Conservation (phyloP, 2,329 filamentous ascomycete genomes). For the Cryphonectria carpinicola region DNA sequence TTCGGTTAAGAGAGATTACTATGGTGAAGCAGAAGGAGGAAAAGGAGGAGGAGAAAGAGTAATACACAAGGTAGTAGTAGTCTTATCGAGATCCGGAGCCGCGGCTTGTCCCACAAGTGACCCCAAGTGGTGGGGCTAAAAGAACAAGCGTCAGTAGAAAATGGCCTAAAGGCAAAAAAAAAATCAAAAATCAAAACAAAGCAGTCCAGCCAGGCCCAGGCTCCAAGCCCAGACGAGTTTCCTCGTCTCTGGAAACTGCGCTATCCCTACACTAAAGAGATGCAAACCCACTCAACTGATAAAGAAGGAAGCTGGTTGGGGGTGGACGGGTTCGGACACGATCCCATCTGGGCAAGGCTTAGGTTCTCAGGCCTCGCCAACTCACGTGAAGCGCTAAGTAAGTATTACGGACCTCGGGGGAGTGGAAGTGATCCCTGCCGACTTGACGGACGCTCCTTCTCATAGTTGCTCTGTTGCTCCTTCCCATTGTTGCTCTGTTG, state of each 20-base stretch:
- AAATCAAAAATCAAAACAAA: neutral
- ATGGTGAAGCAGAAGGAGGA: too few species aligned
- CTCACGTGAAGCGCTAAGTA: neutral
- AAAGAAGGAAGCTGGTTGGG: neutral
- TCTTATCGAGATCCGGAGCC: neutral
- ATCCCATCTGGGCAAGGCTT: neutral
- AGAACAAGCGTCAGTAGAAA: neutral
- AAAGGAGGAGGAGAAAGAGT: neutral
- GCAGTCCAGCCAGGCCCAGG: neutral
- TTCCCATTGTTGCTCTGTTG: too few species aligned
- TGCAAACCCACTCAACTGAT: neutral
- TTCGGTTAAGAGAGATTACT: too few species aligned
- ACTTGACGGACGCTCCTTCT: neutral
- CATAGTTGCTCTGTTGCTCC: neutral
- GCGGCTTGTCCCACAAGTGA: neutral
- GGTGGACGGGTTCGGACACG: neutral
- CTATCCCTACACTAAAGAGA: neutral
- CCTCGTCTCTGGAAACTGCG: neutral
- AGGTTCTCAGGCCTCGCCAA: neutral
- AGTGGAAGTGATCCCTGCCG: neutral
- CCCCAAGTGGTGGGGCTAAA: neutral
- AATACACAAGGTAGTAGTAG: neutral
- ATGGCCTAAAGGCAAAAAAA: neutral
- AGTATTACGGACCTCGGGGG: neutral
- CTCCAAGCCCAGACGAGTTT: neutral